Base-by-base conservation (phyloP, 1,284 basidiomycete genomes). In the Heterobasidion parviporum region DNA sequence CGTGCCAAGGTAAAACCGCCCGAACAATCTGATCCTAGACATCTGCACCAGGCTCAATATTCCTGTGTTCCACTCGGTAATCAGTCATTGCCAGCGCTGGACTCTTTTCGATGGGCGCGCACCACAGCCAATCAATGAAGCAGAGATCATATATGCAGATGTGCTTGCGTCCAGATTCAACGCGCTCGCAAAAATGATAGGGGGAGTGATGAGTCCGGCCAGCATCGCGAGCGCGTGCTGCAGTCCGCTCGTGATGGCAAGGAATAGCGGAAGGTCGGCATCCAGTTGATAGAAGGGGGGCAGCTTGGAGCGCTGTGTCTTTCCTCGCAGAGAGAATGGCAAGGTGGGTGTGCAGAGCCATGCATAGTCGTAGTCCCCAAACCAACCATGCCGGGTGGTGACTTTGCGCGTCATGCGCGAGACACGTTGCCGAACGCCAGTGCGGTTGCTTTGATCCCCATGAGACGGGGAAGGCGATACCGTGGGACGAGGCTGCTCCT, bases 201-300 rank as follows among this genome's bases (percentile, higher is more conserved):
- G 91, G 3, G 69, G 68, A n/a, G 68, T 69, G 56, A 78, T 77
- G 36, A 79, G 68, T 15, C 89, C 89, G 2, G 88, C 89, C 18
- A 92, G 75, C 89, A 91, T 91, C 1, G 89, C 88, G 1, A 92
- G 79, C 0, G 85, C 80, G 65, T 92, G 89, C 65, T 92, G 89
- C 7, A 92, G 72, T 0, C 87, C 87, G 58, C 79, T 82, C 2
- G 82, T 73, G 34, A 88, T 78, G 0, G 87, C 86, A 7, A 92
- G 75, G 1, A 85, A 61, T 34, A 90, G 72, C 1, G 89, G 89
- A 5, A 92, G 70, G 12, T 88, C 81, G 35, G 77, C 79, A 52
- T 89, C 77, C 6, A 92, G 71, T 1, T 81, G 80, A 61, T 89
- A 91, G 69, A 92, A 92, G 0, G 88, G 87, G 1, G 88, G 83